phyloP scores from a whole-genome alignment of 1,284 basidiomycete genomes.

The Boletellus deceptivus region DNA sequence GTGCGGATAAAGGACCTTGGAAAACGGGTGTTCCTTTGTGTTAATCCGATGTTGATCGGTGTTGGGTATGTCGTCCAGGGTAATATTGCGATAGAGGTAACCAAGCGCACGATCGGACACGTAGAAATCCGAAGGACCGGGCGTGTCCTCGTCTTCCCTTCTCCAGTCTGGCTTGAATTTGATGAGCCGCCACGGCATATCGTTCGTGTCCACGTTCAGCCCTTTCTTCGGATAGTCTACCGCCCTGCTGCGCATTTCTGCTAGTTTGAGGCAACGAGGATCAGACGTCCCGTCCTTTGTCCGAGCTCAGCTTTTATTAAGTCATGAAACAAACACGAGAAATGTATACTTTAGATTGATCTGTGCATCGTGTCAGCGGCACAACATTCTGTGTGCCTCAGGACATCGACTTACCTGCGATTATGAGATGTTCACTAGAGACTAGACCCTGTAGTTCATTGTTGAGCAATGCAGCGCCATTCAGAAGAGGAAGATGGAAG shows the following conservation, averaged over 20 bases:
- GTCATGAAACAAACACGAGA: background rate
- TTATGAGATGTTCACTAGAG: constrained; percentile 67
- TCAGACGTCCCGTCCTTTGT: constrained; percentile 64
- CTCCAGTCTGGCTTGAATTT: constrained; percentile 74
- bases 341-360: constrained; percentile 59
- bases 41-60: constrained; percentile 27
- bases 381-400: background rate
- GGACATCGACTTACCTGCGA: constrained; percentile 49
- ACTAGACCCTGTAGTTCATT: constrained; percentile 52
- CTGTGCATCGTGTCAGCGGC: constrained; percentile 32
- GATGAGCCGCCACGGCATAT: constrained; percentile 47
- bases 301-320: background rate
- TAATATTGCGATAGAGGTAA: constrained; percentile 42
- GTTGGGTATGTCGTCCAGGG: background rate
- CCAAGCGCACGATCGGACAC: constrained; percentile 63
- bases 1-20: constrained; percentile 38
- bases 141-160: constrained; percentile 56
- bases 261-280: constrained; percentile 58
- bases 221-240: background rate
- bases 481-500: background rate
- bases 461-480: background rate
- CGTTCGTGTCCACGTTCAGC: background rate
- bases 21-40: constrained; percentile 57
- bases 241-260: constrained; percentile 50
- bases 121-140: constrained; percentile 62